Conservation (phyloP, 164 flowering plant genomes). For the Macadamia tetraphylla region DNA sequence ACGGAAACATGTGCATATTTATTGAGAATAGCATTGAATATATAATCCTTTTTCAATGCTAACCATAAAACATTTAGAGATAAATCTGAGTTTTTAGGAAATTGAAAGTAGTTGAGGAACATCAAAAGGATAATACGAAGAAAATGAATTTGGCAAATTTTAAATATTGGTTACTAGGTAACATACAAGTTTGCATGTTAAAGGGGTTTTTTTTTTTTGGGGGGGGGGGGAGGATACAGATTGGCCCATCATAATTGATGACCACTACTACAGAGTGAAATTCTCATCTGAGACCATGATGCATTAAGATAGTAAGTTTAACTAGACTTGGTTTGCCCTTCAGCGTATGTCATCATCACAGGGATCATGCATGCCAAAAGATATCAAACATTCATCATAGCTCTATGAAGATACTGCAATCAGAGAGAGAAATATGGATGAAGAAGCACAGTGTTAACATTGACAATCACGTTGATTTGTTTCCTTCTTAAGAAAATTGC, state of each 20-base stretch:
- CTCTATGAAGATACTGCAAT: no score
- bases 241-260: neutral
- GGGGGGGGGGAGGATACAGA: no score
- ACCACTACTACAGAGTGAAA: neutral
- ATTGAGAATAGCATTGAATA: no score
- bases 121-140: neutral
- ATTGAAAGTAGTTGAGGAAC: neutral
- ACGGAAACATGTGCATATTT: no score
- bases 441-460: no score
- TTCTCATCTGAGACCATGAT: neutral
- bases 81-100: neutral
- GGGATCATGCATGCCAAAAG: neutral
- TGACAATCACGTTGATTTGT: neutral
- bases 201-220: no score
- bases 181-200: no score
- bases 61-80: neutral
- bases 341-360: neutral
- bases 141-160: neutral
- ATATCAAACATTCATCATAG: no score
- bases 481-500: neutral
- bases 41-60: no score
- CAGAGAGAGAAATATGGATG: no score
- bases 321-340: neutral
- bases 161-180: neutral
- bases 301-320: neutral